Conservation (phyloP, 805 yeast species). For the Yarrowia keelungensis region DNA sequence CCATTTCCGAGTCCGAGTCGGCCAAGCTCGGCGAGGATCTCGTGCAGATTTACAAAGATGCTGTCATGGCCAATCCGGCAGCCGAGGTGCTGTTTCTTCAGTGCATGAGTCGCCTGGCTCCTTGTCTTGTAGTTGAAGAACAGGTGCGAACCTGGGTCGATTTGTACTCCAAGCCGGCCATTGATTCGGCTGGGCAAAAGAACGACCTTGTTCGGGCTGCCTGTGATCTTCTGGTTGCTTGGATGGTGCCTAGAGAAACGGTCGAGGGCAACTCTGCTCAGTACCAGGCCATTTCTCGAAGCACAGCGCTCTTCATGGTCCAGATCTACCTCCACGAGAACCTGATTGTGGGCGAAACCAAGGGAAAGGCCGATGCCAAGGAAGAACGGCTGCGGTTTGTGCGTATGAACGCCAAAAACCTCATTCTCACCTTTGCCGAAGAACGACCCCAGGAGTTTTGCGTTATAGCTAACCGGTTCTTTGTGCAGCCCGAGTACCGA, state of each 20-base stretch:
- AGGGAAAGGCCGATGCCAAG: conserved; percentile 47
- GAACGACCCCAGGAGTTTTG: conserved; percentile 52
- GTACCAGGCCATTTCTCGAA: conserved; percentile 43
- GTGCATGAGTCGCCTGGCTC: conserved; percentile 47
- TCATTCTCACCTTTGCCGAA: conserved; percentile 56
- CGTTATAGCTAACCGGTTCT: conserved; percentile 50
- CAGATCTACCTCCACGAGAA: conserved; percentile 44
- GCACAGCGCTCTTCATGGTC: conserved; percentile 44
- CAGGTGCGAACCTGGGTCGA: conserved; percentile 58
- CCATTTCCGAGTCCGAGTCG: conserved; percentile 42
- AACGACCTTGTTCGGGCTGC: conserved; percentile 51
- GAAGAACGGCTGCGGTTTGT: conserved; percentile 61
- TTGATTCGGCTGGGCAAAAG: conserved; percentile 65
- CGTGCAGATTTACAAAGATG: conserved; percentile 43
- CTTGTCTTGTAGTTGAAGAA: conserved; percentile 47
- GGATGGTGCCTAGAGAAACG: conserved; percentile 46
- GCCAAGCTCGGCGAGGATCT: conserved; percentile 51
- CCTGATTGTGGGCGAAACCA: conserved; percentile 40
- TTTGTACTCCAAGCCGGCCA: conserved; percentile 57
- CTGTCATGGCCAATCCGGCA: conserved; percentile 41
- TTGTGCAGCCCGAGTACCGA: conserved; percentile 51
- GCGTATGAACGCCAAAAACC: conserved; percentile 53
- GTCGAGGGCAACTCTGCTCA: conserved; percentile 39
- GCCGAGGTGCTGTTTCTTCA: conserved; percentile 47
- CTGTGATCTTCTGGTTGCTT: conserved; percentile 47